Base-by-base conservation (phyloP, 176 grass and related monocot genomes). In the Aechmea fasciata region DNA sequence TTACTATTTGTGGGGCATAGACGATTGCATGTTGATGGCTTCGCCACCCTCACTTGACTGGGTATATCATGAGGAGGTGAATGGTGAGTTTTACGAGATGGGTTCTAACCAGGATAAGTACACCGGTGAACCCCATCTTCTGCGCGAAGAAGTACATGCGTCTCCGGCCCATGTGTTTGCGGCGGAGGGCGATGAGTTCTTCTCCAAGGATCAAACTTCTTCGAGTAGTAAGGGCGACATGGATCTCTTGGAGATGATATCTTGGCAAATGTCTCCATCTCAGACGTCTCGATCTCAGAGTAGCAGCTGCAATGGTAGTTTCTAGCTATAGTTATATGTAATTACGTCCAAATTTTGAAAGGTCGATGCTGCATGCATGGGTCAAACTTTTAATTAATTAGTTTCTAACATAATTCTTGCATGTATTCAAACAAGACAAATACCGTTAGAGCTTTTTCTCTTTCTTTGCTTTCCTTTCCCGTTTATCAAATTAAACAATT, bases 211-310 rank as follows among this genome's bases (percentile, higher is more conserved):
- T 19, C 55, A 61, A 18, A 10, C 15, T 47, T 33, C 25, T 49
- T 53, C 24, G 12, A 68, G 49, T 50, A 66, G 61, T 14, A 80
- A 50, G 22, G 63, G 83, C 52, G 83, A 85, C 47, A 67, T 85
- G 77, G 77, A 85, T 72, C 48, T 80, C 48, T 71, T 85, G 17
- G 83, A 85, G 68, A 85, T 85, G 83, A 5, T 85, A 52, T 41
- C 72, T 6, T 71, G 73, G 72, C 77, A 85, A 66, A 76, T 85
- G 66, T 69, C 77, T 52, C 78, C 65, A 12, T 66, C 76, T 28
- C 72, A 63, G n/a, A n/a, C n/a, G 9, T 28, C 71, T 23, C 22
- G 22, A 23, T 23, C 22, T 13, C 77, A 66, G 8, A 63, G 66
- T 11, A 69, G 72, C 51, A 80, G 64, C 72, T 63, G 70, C 50